Evolutionary conservation across 164 flowering plant species (phyloP), one percentile per base, ranked within the genome.

Genomic region (Chimonanthus salicifolius): DNA sequence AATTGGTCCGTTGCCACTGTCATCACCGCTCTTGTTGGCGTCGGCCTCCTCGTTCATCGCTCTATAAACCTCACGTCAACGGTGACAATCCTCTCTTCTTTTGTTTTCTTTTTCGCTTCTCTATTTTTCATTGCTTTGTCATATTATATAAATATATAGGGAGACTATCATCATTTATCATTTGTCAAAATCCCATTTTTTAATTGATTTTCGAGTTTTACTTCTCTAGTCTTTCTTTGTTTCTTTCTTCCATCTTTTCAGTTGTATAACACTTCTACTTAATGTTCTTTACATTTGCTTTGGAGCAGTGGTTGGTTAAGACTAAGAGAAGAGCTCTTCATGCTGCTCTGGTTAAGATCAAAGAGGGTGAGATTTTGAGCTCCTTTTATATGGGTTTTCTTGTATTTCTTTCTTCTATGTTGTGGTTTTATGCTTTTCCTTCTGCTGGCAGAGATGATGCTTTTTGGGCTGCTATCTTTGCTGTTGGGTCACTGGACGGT

Each of bases 1-100:
- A 83, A 92, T 64, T 94, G 93, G 96, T 90, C 96, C 18, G 90
- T 94, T 20, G 92, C 97, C 49, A 82, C 89, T n/a, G 94, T 94
- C 49, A 67, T 90, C 50, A 71, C 87, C 72, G 68, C 85, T 62
- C 78, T 94, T 89, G 92, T 94, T 70, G 21, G 73, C 68, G 47
- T 92, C 77, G 88, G 97, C 2, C 85, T 84, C 70, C 72, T 88
- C 50, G 74, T 89, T 58, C 86, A 88, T 21, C 78, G 64, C 68
- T 78, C 85, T 46, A 75, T 94, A 75, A 75, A 85, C 73, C 79
- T 69, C 15, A 76, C 79, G 64, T 83, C 83, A 60, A 85, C 87
- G 89, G 98, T 91, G 63, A 70, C 13, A 7, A 10, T 44, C 5
- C 7, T 5, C 15, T 21, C 71, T 44, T 47, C 7, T 6, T 54